Base-by-base conservation (phyloP, 2,329 filamentous ascomycete genomes). In the Fusarium camptoceras region DNA sequence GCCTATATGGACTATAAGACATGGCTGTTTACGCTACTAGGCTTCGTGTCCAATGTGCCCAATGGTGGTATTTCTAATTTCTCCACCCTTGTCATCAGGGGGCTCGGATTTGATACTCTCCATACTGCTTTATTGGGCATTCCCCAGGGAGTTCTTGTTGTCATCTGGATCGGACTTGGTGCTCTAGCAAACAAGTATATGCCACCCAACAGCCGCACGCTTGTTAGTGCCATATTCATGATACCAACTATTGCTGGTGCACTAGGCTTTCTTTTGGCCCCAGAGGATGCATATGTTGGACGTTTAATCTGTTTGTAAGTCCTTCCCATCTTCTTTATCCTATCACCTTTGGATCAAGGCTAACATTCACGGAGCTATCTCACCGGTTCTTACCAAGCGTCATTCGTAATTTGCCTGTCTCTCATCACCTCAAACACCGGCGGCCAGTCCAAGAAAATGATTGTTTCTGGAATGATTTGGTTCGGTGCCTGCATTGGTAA, bases 21-120 rank as follows among this genome's bases (percentile, higher is more conserved):
- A 0, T 89, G 87, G 76, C 79, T 89, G 18, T 88, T 89, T 70
- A 87, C 86, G 34, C 55, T 85, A 4, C 77, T 89, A 0, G 87
- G 86, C 0, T 78, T 84, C 34, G 83, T 88, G 59, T 82, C 82
- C 65, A 88, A 87, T 68, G 79, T 85, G 3, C 83, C 83, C 4
- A 90, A 89, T 54, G 88, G 87, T 7, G 88, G 87, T 30, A 88
- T 89, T 58, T 85, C 83, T 30, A 89, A 88, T 68, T 90, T 90
- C 56, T 85, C 85, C 18, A 81, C 87, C 0, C 82, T 90, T n/a
- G 87, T 90, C 61, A 88, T 89, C 71, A 75, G 86, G 64, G 86
- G 87, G 0, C 84, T 89, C 30, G 87, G 88, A 9, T 88, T 88
- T 70, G 67, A 77, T 16, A 78, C 76, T 0, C 66, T 81, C 15